Evolutionary conservation across 1,284 basidiomycete species (phyloP).

Genomic region (Peniophora sp.): DNA sequence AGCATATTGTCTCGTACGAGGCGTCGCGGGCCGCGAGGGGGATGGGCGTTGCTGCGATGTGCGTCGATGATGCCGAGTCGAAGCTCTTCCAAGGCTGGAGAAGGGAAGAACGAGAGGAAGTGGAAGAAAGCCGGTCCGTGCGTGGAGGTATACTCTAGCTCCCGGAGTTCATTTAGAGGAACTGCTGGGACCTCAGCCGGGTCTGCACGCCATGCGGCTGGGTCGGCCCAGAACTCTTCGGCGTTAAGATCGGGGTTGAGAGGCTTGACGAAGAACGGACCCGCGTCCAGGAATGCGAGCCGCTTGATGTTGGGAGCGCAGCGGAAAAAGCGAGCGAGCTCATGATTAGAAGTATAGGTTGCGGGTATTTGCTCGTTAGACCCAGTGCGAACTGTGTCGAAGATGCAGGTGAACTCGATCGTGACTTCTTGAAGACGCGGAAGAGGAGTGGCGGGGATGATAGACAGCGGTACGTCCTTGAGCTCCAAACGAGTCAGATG

Average conservation of each 20-base stretch:
- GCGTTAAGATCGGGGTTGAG: slow-evolving; percentile 2
- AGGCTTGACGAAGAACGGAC: slow-evolving; percentile 29
- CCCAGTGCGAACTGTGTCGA: not conserved
- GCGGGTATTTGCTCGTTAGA: not conserved
- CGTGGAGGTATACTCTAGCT: slow-evolving; percentile 32
- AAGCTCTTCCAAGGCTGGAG: slow-evolving; percentile 26
- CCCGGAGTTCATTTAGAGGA: slow-evolving; percentile 23
- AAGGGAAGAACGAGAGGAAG: slow-evolving; percentile 26
- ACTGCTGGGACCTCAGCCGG: not conserved
- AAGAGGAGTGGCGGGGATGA: not conserved
- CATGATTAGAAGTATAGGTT: slow-evolving; percentile 8
- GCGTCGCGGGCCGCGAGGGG: slow-evolving; percentile 11
- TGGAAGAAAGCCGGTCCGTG: slow-evolving; percentile 23
- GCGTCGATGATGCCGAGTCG: slow-evolving; percentile 24
- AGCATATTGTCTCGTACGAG: slow-evolving; percentile 10
- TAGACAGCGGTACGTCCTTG: not conserved
- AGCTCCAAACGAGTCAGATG: not conserved
- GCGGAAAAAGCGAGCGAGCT: slow-evolving; percentile 27
- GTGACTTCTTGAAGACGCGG: not conserved
- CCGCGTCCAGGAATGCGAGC: slow-evolving; percentile 31
- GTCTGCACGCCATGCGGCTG: slow-evolving; percentile 3
- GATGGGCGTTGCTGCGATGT: slow-evolving; percentile 13
- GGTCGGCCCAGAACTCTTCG: slow-evolving; percentile 1
- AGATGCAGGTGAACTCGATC: slow-evolving; percentile 2
- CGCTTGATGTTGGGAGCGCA: slow-evolving; percentile 31